Conservation (phyloP, 805 yeast species). For the Tetrapisispora iriomotensis region DNA sequence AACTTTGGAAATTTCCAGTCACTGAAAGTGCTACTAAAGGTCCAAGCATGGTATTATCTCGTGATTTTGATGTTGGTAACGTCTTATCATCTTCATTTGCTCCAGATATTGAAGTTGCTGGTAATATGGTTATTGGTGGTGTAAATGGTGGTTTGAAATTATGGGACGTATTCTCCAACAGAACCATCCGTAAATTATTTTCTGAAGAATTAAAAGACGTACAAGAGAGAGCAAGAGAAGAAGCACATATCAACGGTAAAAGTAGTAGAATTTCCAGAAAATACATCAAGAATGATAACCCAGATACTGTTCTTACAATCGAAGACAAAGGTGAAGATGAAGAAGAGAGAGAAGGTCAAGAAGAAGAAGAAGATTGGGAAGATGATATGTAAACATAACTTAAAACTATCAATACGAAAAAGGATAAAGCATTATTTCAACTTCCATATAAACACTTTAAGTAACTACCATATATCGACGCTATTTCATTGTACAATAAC, state of each 20-base stretch:
- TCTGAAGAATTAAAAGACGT: conserved; percentile 44
- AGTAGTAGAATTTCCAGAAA: conserved; percentile 71
- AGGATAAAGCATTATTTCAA: not conserved
- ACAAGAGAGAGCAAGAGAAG: conserved; percentile 48
- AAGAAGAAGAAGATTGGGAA: conserved; percentile 8
- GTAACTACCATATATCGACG: not conserved
- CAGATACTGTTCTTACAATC: conserved; percentile 51
- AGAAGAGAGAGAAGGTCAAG: conserved; percentile 47
- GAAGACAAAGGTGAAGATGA: conserved; percentile 57
- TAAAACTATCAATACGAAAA: not conserved
- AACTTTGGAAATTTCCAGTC: conserved; percentile 72
- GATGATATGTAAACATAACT: conserved; percentile 2
- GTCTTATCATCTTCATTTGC: conserved; percentile 78
- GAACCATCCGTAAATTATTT: conserved; percentile 64
- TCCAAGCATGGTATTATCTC: conserved; percentile 82
- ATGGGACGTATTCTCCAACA: conserved; percentile 86
- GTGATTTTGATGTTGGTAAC: conserved; percentile 92
- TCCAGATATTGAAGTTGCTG: conserved; percentile 77
- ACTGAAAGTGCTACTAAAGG: conserved; percentile 28
- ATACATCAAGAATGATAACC: conserved; percentile 39
- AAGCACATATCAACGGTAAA: conserved; percentile 45
- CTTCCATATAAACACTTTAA: not conserved
- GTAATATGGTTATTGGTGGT: conserved; percentile 81
- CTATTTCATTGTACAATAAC: not conserved
- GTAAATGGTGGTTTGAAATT: conserved; percentile 72